These are phyloP conservation scores for Pisolithus orientalis DNA, from an alignment of 768 basidiomycete genomes.

Conservation along the genomic window DNA sequence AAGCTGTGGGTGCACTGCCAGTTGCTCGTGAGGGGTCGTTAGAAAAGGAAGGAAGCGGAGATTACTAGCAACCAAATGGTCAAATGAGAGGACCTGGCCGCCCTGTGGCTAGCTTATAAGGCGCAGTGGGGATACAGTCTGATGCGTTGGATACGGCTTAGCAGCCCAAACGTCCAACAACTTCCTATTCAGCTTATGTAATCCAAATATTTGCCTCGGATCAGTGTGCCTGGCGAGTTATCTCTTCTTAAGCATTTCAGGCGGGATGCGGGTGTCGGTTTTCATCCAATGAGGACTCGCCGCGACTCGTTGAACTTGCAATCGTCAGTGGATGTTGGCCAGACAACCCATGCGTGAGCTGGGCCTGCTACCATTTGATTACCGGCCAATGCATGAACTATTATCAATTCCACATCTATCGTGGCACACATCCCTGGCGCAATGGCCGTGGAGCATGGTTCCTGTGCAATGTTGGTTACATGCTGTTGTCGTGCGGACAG, in stretches of 20 bases:
- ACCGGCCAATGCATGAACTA: too few relatives aligned
- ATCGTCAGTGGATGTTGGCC: too few relatives aligned
- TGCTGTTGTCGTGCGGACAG: background rate
- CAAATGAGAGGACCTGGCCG: slow-evolving; percentile 13
- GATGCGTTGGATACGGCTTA: too few relatives aligned
- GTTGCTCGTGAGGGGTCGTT: slow-evolving; percentile 16
- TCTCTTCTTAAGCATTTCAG: too few relatives aligned
- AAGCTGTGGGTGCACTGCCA: slow-evolving; percentile 17
- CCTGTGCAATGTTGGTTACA: background rate
- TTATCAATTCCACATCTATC: too few relatives aligned
- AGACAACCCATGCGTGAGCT: too few relatives aligned
- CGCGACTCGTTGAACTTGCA: too few relatives aligned
- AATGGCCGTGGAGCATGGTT: background rate
- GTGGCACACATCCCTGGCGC: too few relatives aligned
- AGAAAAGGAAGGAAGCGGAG: slow-evolving; percentile 15
- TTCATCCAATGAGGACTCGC: too few relatives aligned
- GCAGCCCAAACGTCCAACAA: background rate
- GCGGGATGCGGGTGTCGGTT: too few relatives aligned
- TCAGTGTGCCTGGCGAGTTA: too few relatives aligned
- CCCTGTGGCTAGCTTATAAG: background rate
- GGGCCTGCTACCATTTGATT: too few relatives aligned
- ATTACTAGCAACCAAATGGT: slow-evolving; percentile 15
- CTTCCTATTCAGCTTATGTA: background rate
- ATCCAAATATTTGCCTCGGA: background rate
- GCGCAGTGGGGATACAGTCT: background rate